Evolutionary conservation across 495 filamentous ascomycete species (phyloP).

Genomic region (Penicillium pulvis): DNA sequence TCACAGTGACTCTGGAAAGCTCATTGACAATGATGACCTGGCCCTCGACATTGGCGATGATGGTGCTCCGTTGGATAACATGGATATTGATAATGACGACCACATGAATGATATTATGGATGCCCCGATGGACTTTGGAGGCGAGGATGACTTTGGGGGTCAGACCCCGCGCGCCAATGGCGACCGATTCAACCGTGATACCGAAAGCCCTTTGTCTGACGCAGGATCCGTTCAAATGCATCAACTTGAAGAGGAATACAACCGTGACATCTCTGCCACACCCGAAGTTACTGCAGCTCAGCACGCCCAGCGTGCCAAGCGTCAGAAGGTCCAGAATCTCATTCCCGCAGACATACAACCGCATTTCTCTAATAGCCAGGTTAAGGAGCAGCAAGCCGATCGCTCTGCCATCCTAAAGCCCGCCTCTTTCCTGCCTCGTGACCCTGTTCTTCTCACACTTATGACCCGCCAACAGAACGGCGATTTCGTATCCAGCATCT

Average conservation of each 20-base stretch:
- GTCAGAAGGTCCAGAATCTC: conserved; percentile 57
- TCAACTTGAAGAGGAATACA: conserved; percentile 63
- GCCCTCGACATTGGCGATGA: conserved; percentile 57
- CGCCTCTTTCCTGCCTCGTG: conserved; percentile 76
- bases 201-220: conserved; percentile 44
- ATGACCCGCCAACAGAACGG: conserved; percentile 88
- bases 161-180: conserved; percentile 54
- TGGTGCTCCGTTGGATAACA: conserved; percentile 47
- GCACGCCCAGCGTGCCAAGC: conserved; percentile 71
- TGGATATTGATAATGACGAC: conserved; percentile 39
- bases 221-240: conserved; percentile 35
- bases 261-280: conserved; percentile 51
- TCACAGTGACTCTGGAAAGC: conserved; percentile 63
- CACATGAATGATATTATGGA: conserved; percentile 35
- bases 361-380: conserved; percentile 56
- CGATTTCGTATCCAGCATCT: conserved; percentile 74
- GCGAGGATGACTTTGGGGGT: conserved; percentile 43
- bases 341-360: conserved; percentile 69
- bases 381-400: conserved; percentile 79
- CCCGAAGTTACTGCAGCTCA: conserved; percentile 59
- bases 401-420: conserved; percentile 79
- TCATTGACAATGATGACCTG: conserved; percentile 48
- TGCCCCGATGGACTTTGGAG: conserved; percentile 49
- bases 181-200: conserved; percentile 65
- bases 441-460: conserved; percentile 82